phyloP scores from a whole-genome alignment of 495 filamentous ascomycete species.

The Xanthoparmelia taractica region DNA sequence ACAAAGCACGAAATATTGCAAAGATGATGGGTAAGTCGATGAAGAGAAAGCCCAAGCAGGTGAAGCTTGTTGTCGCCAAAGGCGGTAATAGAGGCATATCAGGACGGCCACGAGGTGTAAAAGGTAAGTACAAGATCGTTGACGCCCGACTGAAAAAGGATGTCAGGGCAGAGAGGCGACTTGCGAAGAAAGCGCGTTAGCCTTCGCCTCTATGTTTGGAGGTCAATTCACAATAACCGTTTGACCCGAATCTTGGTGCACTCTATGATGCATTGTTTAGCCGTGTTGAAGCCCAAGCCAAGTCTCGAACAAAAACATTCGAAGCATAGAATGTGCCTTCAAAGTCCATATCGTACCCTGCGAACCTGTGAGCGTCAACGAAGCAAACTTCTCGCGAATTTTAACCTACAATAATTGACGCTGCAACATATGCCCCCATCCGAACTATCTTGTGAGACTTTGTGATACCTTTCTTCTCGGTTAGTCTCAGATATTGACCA shows the following conservation, averaged over 20 bases:
- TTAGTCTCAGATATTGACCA: constrained; percentile 5
- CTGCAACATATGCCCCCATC: constrained; percentile 61
- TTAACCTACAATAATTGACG: constrained; percentile 65
- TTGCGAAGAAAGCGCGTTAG: constrained; percentile 55
- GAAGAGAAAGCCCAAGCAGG: constrained; percentile 79
- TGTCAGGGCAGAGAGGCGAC: constrained; percentile 79
- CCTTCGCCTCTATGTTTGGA: not conserved
- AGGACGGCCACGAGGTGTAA: constrained; percentile 75
- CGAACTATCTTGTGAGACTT: constrained; percentile 58
- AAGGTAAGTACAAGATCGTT: constrained; percentile 98
- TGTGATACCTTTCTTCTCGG: constrained; percentile 46
- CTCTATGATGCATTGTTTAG: not conserved
- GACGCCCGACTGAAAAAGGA: constrained; percentile 98
- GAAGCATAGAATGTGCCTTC: constrained; percentile 51
- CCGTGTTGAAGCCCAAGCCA: constrained; percentile 15
- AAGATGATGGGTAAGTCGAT: constrained; percentile 72
- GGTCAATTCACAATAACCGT: not conserved
- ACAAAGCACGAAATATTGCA: constrained; percentile 80
- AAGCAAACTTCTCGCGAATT: not conserved
- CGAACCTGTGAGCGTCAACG: constrained; percentile 5
- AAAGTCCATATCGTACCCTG: constrained; percentile 65
- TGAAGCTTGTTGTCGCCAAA: constrained; percentile 83
- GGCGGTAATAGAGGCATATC: constrained; percentile 77
- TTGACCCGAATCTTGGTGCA: not conserved
- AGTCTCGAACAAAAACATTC: constrained; percentile 44